Evolutionary conservation across 257 asterid species (phyloP).

Genomic region (Eucommia ulmoides): DNA sequence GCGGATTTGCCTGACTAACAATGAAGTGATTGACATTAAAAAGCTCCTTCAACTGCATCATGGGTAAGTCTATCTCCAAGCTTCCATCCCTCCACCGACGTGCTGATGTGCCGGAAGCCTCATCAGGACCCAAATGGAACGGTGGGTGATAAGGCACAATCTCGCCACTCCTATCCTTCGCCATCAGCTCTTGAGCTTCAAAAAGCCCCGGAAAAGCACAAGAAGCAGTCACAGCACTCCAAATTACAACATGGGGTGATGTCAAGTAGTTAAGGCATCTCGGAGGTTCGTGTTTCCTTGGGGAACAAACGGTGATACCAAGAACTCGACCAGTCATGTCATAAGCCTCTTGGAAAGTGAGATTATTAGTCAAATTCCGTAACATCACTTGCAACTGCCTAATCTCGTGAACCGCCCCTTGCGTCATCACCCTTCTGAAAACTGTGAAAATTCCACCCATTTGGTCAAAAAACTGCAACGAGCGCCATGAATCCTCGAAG

Average conservation of each 20-base stretch:
- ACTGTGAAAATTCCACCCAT: conserved; percentile 73
- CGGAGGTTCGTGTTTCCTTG: conserved; percentile 96
- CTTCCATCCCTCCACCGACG: conserved; percentile 99
- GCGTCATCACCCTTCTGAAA: conserved; percentile 72
- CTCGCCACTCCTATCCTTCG: conserved; percentile 81
- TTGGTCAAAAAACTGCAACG: conserved; percentile 72
- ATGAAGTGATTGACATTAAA: conserved; percentile 93
- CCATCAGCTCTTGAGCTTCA: conserved; percentile 99
- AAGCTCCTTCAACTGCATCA: conserved; percentile 96
- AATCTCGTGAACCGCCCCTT: conserved; percentile 89
- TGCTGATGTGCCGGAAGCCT: conserved; percentile 41
- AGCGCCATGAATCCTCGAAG: conserved; percentile 88
- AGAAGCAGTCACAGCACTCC: conserved; percentile 98
- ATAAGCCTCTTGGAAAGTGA: conserved; percentile 96
- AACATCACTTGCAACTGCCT: conserved; percentile 74
- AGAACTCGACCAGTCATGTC: conserved; percentile 88
- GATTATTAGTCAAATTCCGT: conserved; percentile 73
- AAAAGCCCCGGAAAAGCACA: conserved; percentile 96
- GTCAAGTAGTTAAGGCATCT: conserved; percentile 96
- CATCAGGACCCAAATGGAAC: conserved; percentile 80
- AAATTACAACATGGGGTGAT: conserved; percentile 93
- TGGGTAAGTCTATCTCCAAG: conserved; percentile 90
- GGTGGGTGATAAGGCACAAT: conserved; percentile 98
- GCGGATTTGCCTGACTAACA: conserved; percentile 98
- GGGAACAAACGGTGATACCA: conserved; percentile 92